Evolutionary conservation across 352 stramenopile genomes (phyloP), one percentile per base, ranked within the genome.

Genomic region (Elongisporangium undulatum): DNA sequence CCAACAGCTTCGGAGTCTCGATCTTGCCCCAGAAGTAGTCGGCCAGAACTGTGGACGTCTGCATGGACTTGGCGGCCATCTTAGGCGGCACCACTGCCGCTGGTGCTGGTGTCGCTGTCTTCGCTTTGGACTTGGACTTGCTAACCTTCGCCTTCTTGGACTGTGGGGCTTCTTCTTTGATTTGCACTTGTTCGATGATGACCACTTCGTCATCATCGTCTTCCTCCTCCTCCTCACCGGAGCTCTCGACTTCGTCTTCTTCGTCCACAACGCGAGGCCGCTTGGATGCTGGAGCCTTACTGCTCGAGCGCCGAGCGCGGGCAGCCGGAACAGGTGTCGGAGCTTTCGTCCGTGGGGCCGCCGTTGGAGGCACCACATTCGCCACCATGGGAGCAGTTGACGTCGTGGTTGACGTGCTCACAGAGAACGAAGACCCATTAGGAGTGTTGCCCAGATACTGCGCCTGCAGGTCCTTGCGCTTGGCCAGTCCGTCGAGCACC

Each of bases 11-110:
- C 19, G 79, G 69, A 4, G 70, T 76, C 13, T 72, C 63, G 8
- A 79, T 79, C 26, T 79, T 84, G 24, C 82, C 78, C 84, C 84
- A 94, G 59, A 95, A 94, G 51, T 88, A 53, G 59, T 95, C 85
- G 3, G 74, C 80, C 67, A 81, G 79, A 17, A 71, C 64, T 9
- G 60, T 22, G 34, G 64, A 56, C 50, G 51, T 68, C 26, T 85
- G 71, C 23, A 72, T 58, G 15, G 69, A 67, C 29, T 83, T 68
- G 0, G 69, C 66, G 5, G 67, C 58, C 19, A 39, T 71, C 53
- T 61, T 60, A 6, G 56, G 16, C 2, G 48, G 38, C 13, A 58
- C 34, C 56, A 61, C 22, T 61, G 58, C 54, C 55, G 20, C 19
- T 67, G 21, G 49, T 17, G 15, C 51, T 8, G 58, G 38, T n/a